Conservation (phyloP, 768 basidiomycete species). For the Grammothele lineata region DNA sequence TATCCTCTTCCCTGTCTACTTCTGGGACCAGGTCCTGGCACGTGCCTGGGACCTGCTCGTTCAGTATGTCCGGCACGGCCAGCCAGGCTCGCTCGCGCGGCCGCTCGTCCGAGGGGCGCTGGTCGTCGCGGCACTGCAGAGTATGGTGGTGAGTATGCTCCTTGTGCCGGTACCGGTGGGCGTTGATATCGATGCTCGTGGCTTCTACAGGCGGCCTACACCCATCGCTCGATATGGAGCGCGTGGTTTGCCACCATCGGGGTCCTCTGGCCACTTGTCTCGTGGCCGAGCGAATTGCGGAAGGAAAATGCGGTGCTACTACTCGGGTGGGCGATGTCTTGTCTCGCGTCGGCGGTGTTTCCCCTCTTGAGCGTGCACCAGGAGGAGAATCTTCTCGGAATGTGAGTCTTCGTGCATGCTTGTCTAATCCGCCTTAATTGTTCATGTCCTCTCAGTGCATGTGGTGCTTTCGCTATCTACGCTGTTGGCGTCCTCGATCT, state of each 20-base stretch:
- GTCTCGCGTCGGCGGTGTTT: conserved; percentile 57
- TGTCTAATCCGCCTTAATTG: too few species aligned
- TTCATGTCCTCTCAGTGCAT: conserved; percentile 5
- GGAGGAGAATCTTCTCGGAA: conserved; percentile 49
- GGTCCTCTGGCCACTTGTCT: conserved; percentile 55
- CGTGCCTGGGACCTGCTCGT: conserved; percentile 6
- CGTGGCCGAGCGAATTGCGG: conserved; percentile 40
- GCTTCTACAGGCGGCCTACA: conserved; percentile 57
- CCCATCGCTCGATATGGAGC: conserved; percentile 68
- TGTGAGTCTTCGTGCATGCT: conserved; percentile 44
- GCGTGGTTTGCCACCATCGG: conserved; percentile 59
- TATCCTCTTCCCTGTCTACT: conserved; percentile 69
- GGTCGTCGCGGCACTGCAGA: conserved; percentile 44
- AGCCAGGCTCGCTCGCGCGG: neutral
- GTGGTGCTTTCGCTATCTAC: conserved; percentile 46
- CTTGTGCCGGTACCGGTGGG: too few species aligned
- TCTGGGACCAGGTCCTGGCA: conserved; percentile 55
- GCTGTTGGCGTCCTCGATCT: conserved; percentile 25
- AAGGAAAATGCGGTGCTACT: conserved; percentile 25
- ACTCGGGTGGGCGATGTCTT: conserved; percentile 44
- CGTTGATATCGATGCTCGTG: neutral
- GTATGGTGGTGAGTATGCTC: conserved; percentile 63
- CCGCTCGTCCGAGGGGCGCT: conserved; percentile 27
- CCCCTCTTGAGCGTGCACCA: conserved; percentile 73
- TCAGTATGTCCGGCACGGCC: neutral